These are phyloP conservation scores for Hypsizygus ulmarius DNA, from an alignment of 1,284 basidiomycete species.

Conservation along the genomic window DNA sequence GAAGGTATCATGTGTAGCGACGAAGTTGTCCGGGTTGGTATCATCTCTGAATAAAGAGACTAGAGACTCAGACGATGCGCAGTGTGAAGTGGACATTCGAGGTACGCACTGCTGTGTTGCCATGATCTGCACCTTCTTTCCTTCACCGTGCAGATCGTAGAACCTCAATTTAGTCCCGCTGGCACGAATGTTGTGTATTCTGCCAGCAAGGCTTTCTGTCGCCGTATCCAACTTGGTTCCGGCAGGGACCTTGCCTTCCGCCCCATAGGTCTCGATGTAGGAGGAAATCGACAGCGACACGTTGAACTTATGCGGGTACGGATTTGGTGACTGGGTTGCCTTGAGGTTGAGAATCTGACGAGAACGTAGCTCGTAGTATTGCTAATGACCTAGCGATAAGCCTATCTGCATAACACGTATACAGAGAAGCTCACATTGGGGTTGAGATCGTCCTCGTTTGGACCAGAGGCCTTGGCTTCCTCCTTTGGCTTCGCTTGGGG, in stretches of 20 bases:
- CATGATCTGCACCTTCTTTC: slow-evolving; percentile 93
- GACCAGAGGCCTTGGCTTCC: slow-evolving; percentile 38
- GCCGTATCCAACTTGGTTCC: slow-evolving; percentile 57
- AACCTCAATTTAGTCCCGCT: slow-evolving; percentile 87
- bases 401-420: background rate
- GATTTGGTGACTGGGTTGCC: slow-evolving; percentile 83
- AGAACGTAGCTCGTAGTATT: slow-evolving; percentile 95
- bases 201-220: slow-evolving; percentile 75
- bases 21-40: slow-evolving; percentile 67
- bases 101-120: slow-evolving; percentile 79
- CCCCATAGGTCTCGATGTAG: slow-evolving; percentile 79
- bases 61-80: background rate
- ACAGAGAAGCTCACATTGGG: slow-evolving; percentile 61
- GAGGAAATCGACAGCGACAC: slow-evolving; percentile 77
- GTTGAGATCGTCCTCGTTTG: slow-evolving; percentile 75
- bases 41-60: slow-evolving; percentile 54
- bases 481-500: slow-evolving; percentile 36
- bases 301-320: slow-evolving; percentile 99
- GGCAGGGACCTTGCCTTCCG: slow-evolving; percentile 64
- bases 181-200: slow-evolving; percentile 88
- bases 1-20: slow-evolving; percentile 81
- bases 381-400: slow-evolving; percentile 47
- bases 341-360: slow-evolving; percentile 87
- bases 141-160: slow-evolving; percentile 94
- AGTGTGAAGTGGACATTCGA: background rate